Percentiles rank a stretch among this genome's conserved stretches.
Evolutionary conservation across 352 stramenopile genomes (phyloP).

Genomic region (Hyphochytrium catenoides): DNA sequence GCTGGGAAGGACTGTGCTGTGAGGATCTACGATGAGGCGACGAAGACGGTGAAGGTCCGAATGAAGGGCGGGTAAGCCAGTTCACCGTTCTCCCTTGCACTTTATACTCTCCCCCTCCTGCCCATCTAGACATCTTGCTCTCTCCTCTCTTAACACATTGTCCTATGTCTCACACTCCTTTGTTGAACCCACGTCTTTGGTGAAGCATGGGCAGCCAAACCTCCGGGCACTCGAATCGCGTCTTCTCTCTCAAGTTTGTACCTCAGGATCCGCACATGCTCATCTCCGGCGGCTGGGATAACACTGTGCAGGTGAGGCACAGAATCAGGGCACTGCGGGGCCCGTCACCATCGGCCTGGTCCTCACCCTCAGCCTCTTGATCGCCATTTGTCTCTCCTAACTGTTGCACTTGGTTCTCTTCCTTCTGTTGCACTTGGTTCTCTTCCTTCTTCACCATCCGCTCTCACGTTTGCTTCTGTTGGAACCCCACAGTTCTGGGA

Average conservation of each 20-base stretch:
- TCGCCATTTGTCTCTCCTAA: too few species aligned
- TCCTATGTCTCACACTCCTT: too few species aligned
- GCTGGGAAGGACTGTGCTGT: conserved; percentile 63
- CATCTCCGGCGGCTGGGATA: conserved; percentile 70
- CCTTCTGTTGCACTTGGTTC: too few species aligned
- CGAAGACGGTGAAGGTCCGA: conserved; percentile 36
- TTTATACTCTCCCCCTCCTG: not conserved
- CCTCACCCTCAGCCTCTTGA: too few species aligned
- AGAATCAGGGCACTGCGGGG: too few species aligned
- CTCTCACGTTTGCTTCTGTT: too few species aligned
- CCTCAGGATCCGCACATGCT: conserved; percentile 48
- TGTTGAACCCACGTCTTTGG: too few species aligned
- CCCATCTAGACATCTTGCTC: not conserved
- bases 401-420: too few species aligned
- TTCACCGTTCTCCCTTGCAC: not conserved
- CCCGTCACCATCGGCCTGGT: too few species aligned
- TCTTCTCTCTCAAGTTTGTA: conserved; percentile 70
- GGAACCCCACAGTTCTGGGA: conserved; percentile 88
- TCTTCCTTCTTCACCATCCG: too few species aligned
- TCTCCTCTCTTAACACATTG: conserved; percentile 3
- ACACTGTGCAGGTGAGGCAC: too few species aligned
- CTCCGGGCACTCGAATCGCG: conserved; percentile 65
- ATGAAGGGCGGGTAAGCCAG: conserved; percentile 28
- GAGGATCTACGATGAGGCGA: conserved; percentile 61
- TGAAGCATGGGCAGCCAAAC: conserved; percentile 33